Conservation (phyloP, 192 early-diverging fungal genomes). For the Coemansia sp. region DNA sequence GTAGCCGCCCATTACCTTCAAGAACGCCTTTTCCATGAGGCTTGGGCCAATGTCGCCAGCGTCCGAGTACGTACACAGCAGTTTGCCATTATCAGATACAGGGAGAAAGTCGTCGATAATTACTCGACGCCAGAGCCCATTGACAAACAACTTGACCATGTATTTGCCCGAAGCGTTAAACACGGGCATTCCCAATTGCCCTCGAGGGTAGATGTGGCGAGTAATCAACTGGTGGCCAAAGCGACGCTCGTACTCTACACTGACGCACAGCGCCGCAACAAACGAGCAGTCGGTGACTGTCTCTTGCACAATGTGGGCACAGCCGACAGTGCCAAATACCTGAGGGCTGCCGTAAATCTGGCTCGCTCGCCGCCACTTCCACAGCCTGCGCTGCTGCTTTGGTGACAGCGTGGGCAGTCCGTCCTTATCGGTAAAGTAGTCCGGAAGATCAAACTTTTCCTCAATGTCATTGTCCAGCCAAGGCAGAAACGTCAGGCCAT, state of each 20-base stretch:
- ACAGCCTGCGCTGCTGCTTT: slow-evolving; percentile 72
- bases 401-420: slow-evolving; percentile 69
- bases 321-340: slow-evolving; percentile 69
- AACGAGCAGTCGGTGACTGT: slow-evolving; percentile 95
- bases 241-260: slow-evolving; percentile 72
- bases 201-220: slow-evolving; percentile 83
- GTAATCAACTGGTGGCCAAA: slow-evolving; percentile 81
- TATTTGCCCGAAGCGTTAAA: slow-evolving; percentile 91
- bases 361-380: slow-evolving; percentile 77
- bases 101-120: slow-evolving; percentile 87
- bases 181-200: slow-evolving; percentile 63
- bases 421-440: slow-evolving; percentile 72
- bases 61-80: slow-evolving; percentile 88
- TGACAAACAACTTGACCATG: slow-evolving; percentile 78
- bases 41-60: slow-evolving; percentile 55
- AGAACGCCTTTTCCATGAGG: slow-evolving; percentile 92
- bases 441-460: slow-evolving; percentile 59
- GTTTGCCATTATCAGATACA: slow-evolving; percentile 62
- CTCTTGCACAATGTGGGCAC: slow-evolving; percentile 73
- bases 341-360: slow-evolving; percentile 66
- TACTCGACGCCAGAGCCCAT: slow-evolving; percentile 81
- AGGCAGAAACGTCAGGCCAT: slow-evolving; percentile 69
- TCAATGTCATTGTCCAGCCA: slow-evolving; percentile 66
- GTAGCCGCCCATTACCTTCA: slow-evolving; percentile 95
- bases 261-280: slow-evolving; percentile 86